Conservation (phyloP, 169 alveolate genomes). For the Plasmodium gonderi region DNA sequence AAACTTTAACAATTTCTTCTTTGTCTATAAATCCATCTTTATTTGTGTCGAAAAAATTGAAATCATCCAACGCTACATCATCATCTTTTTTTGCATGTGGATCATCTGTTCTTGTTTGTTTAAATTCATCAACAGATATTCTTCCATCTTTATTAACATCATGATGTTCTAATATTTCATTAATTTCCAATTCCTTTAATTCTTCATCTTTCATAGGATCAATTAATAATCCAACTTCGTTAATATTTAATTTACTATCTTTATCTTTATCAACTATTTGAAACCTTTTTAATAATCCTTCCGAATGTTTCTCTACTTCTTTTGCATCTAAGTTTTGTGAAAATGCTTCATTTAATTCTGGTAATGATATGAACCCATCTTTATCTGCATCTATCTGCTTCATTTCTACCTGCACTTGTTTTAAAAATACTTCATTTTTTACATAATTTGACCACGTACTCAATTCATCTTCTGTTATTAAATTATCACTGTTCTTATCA, state of each 20-base stretch:
- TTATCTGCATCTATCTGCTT: slow-evolving; percentile 80
- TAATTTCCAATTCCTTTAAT: slow-evolving; percentile 79
- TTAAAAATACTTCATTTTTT: slow-evolving; percentile 76
- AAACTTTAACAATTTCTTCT: slow-evolving; percentile 79
- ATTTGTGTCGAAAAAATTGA: slow-evolving; percentile 82
- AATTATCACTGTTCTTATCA: slow-evolving; percentile 78
- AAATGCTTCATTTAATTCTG: slow-evolving; percentile 81
- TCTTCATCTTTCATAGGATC: slow-evolving; percentile 83
- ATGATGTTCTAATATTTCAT: slow-evolving; percentile 82
- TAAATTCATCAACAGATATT: slow-evolving; percentile 82
- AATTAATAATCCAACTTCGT: slow-evolving; percentile 78
- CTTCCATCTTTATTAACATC: slow-evolving; percentile 83
- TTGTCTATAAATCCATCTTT: slow-evolving; percentile 80
- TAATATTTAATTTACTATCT: slow-evolving; percentile 75
- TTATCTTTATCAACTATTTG: slow-evolving; percentile 84
- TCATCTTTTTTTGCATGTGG: slow-evolving; percentile 40
- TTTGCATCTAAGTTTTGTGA: slow-evolving; percentile 78
- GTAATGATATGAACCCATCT: slow-evolving; percentile 80
- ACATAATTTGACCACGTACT: slow-evolving; percentile 43
- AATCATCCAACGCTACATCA: slow-evolving; percentile 75
- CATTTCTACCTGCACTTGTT: slow-evolving; percentile 84
- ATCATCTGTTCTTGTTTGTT: slow-evolving; percentile 72
- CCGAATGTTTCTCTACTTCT: slow-evolving; percentile 78
- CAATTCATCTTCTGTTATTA: slow-evolving; percentile 68
- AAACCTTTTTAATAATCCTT: slow-evolving; percentile 79